Base-by-base conservation (phyloP, 306 rosid genomes). In the Cyamopsis tetragonoloba region DNA sequence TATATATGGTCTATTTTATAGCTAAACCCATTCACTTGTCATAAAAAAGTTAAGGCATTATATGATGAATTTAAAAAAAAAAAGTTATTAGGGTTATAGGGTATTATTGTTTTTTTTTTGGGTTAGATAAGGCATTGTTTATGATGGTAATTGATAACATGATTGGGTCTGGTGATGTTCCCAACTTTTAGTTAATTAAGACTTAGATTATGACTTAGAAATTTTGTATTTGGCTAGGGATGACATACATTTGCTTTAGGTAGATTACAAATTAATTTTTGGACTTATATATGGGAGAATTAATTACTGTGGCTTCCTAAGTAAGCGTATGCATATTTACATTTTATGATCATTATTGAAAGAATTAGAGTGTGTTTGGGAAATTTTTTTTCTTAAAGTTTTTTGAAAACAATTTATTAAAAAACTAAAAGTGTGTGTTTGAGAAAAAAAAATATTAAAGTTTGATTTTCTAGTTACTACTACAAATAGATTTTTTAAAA, bases 1-100 rank as follows among this genome's bases (percentile, higher is more conserved):
- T n/a, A 41, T 53, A 3, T 42, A 14, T 73, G 41, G 77, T 63
- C 81, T 24, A 28, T 55, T 20, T n/a, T n/a, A n/a, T n/a, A n/a
- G n/a, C n/a, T 23, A 22, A 17, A 14, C 22, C 26, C 58, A 31
- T 28, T 30, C 26, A 13, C 13, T 32, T 12, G 31, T 14, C 6
- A 24, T 2, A 42, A 47, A 75, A 31, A 65, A 1, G 26, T 41
- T 20, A 35, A 7, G 62, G 42, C 39, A 3, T 3, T 19, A n/a
- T n/a, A n/a, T n/a, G n/a, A n/a, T n/a, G n/a, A n/a, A n/a, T n/a
- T n/a, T n/a, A n/a, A n/a, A n/a, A n/a, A n/a, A n/a, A n/a, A n/a
- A n/a, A n/a, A n/a, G n/a, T n/a, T n/a, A n/a, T n/a, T n/a, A n/a
- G n/a, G n/a, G n/a, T n/a, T n/a, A n/a, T n/a, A n/a, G n/a, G n/a